A percentile compares a stretch with the other conserved stretches of the same genome.
These are phyloP conservation scores for Xerocomus subilludens DNA, from an alignment of 1,284 basidiomycete genomes.

Conservation along the genomic window DNA sequence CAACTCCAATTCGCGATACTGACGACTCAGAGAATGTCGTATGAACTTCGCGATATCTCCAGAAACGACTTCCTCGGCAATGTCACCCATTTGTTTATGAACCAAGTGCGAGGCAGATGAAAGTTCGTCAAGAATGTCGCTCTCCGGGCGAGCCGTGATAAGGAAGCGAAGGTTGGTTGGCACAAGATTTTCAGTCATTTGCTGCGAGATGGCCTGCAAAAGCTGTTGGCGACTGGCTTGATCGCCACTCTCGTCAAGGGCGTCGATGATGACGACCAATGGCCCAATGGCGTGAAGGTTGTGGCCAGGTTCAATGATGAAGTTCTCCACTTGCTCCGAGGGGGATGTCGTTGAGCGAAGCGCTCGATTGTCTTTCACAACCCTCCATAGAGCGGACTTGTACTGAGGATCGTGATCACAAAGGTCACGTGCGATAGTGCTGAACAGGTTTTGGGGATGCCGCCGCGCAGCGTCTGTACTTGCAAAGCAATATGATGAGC, in stretches of 20 bases:
- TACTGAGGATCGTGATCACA: conserved; percentile 39
- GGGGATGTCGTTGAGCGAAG: conserved; percentile 37
- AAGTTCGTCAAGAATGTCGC: conserved; percentile 37
- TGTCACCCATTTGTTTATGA: conserved; percentile 35
- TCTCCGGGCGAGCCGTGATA: conserved; percentile 39
- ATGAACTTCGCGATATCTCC: conserved; percentile 38
- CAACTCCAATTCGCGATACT: conserved; percentile 29
- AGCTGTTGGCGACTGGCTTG: conserved; percentile 31
- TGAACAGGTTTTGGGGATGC: conserved; percentile 43
- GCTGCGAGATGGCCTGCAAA: conserved; percentile 26
- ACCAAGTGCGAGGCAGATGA: conserved; percentile 14
- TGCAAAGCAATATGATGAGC: conserved; percentile 41
- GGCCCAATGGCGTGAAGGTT: conserved; percentile 36
- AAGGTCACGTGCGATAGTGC: conserved; percentile 40
- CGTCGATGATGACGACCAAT: conserved; percentile 38
- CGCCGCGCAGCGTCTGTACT: conserved; percentile 35
- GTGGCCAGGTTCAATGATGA: conserved; percentile 37
- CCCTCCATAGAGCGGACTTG: conserved; percentile 26
- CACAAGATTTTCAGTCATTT: conserved; percentile 27
- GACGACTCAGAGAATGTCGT: conserved; percentile 29
- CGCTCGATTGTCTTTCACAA: conserved; percentile 37
- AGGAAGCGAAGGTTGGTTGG: conserved; percentile 40
- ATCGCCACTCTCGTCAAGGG: conserved; percentile 44
- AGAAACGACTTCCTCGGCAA: conserved; percentile 32
- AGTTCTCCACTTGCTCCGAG: conserved; percentile 34